Percentiles rank a stretch among this genome's conserved stretches.
Conservation (phyloP, 352 stramenopile genomes). For the Phytophthora ramorum region DNA sequence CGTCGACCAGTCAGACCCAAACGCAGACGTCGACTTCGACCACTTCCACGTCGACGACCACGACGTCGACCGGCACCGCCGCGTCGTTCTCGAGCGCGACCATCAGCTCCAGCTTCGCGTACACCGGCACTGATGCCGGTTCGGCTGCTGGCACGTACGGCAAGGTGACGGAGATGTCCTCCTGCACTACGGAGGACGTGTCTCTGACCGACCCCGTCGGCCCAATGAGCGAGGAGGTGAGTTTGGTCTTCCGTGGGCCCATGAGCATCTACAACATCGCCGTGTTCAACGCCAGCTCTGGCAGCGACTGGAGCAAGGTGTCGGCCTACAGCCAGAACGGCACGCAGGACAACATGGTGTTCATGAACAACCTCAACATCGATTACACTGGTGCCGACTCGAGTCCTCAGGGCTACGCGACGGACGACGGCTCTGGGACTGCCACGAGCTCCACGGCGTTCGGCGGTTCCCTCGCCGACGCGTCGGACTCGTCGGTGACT, state of each 20-base stretch:
- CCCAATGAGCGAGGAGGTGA: constrained; percentile 60
- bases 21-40: constrained; percentile 9
- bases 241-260: constrained; percentile 62
- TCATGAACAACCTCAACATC: constrained; percentile 73
- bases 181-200: constrained; percentile 46
- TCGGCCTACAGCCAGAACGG: constrained; percentile 47
- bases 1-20: constrained; percentile 14
- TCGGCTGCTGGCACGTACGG: constrained; percentile 52
- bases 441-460: constrained; percentile 44
- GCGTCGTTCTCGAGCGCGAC: constrained; percentile 43
- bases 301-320: constrained; percentile 48
- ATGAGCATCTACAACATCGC: constrained; percentile 72
- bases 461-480: constrained; percentile 54
- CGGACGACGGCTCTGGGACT: constrained; percentile 33
- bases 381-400: constrained; percentile 55
- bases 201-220: constrained; percentile 48
- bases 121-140: constrained; percentile 45
- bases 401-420: constrained; percentile 58
- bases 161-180: constrained; percentile 45
- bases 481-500: constrained; percentile 46
- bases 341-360: constrained; percentile 57
- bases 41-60: constrained; percentile 6
- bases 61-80: constrained; percentile 15
- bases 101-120: constrained; percentile 61
- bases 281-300: constrained; percentile 43